Base-by-base conservation (phyloP, 768 basidiomycete species). In the Tricholoma saponaceum region DNA sequence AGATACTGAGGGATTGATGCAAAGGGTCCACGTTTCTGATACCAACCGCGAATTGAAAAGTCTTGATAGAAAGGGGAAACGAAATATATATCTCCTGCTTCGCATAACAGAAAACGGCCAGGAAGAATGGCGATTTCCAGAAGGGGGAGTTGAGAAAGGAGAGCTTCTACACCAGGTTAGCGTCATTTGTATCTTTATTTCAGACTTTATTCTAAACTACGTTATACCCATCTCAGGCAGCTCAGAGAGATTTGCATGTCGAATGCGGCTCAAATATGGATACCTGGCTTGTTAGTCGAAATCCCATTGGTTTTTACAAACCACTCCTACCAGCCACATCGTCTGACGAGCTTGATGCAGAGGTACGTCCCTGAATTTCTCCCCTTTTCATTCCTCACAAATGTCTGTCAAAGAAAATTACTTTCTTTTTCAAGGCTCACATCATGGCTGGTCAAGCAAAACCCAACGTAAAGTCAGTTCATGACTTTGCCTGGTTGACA, bases 391-490 rank as follows among this genome's bases (percentile, higher is more conserved):
- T 50, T 18, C 47, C 25, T 50, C n/a, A 30, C 4, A 30, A 47
- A 28, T n/a, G n/a, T n/a, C 47, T 28, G 8, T 9, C 26, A n/a
- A 65, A 97, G 95, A 80, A 76, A 54, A 75, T 81, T 41, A 76
- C 90, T 18, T 99, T 98, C 76, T 92, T 97, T 78, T 90, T 90
- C 77, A 97, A 97, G 69, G 92, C 85, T 18, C 95, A 97, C 67
- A 91, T 98, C 54, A 80, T 98, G 66, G 86, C 92, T 2, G 96
- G 96, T 16, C 90, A 95, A 70, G 88, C 87, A 30, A 77, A 75
- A 18, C 84, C 87, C 16, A 69, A 82, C 30, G 68, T 76, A n/a
- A 71, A 79, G 60, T 69, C 72, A 20, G 75, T 89, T 59, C 74
- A 77, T 51, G 90, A 91, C 65, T 95, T 91, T 74, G 95, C 92